These are phyloP conservation scores for Sordariomycetes sp. DNA, from an alignment of 2,329 filamentous ascomycete species.

Conservation along the genomic window DNA sequence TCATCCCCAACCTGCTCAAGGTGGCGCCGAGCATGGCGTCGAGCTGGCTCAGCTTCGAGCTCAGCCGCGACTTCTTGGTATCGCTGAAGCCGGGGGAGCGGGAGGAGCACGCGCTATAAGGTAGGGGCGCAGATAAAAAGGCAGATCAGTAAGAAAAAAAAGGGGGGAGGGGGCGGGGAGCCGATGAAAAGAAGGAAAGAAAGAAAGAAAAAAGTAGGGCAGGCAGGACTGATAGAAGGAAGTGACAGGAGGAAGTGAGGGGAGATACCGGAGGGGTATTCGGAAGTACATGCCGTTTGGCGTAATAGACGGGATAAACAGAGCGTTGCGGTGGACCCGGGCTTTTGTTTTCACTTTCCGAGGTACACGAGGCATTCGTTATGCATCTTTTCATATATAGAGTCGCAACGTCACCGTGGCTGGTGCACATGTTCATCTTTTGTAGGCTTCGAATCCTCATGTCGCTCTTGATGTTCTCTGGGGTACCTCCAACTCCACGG, in stretches of 20 bases:
- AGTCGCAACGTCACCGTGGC: background rate
- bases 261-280: background rate
- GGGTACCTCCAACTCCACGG: no score
- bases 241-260: background rate
- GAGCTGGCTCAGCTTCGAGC: conserved; percentile 94
- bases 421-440: background rate
- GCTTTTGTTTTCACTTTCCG: background rate
- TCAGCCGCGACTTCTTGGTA: conserved; percentile 78
- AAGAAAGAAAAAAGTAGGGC: background rate
- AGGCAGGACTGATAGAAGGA: background rate
- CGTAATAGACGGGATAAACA: background rate
- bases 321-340: background rate
- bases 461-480: background rate
- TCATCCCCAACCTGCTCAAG: conserved; percentile 89
- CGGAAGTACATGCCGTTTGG: background rate
- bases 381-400: background rate
- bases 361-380: background rate
- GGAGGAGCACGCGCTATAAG: conserved; percentile 1
- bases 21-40: conserved; percentile 98
- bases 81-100: conserved; percentile 32
- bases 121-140: background rate
- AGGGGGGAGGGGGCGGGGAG: no score
- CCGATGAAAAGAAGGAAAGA: background rate
- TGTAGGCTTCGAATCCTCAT: background rate
- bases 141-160: no score